A percentile compares a stretch with the other conserved stretches of the same genome.
Conservation (phyloP, 176 grass and related monocot genomes). For the Pontederia crassipes region DNA sequence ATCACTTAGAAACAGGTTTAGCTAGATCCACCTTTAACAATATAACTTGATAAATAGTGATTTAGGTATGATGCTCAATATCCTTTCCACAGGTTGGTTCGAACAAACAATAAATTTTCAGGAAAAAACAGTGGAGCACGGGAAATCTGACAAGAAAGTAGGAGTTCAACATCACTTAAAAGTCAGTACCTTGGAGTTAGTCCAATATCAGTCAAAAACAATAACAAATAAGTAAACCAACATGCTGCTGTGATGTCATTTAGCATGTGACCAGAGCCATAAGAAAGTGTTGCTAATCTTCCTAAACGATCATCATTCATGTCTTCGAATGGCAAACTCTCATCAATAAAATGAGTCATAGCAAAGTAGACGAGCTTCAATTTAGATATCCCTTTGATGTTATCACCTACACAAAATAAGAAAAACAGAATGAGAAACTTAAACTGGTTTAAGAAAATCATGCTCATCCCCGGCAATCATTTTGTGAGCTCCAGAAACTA, state of each 20-base stretch:
- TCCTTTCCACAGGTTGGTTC: too few species aligned
- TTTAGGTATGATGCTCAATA: too few species aligned
- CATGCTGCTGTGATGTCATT: constrained; percentile 97
- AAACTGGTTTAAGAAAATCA: too few species aligned
- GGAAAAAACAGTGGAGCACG: background rate
- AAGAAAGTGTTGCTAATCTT: constrained; percentile 65
- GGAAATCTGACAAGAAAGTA: background rate
- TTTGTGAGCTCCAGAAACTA: too few species aligned
- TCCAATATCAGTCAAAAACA: constrained; percentile 82
- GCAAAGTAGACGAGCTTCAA: constrained; percentile 10
- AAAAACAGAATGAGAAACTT: too few species aligned
- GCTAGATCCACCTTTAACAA: too few species aligned
- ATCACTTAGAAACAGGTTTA: too few species aligned
- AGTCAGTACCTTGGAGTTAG: constrained; percentile 53
- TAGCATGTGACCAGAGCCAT: constrained; percentile 94
- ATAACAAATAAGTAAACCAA: constrained; percentile 92
- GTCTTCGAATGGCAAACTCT: constrained; percentile 26
- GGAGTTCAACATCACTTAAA: background rate
- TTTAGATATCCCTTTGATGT: too few species aligned
- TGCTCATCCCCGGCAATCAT: too few species aligned
- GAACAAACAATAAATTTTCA: too few species aligned
- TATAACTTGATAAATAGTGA: too few species aligned
- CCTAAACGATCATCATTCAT: constrained; percentile 40
- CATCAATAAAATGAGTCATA: constrained; percentile 47
- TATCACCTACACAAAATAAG: too few species aligned